Conservation (phyloP, 2,329 filamentous ascomycete genomes). For the Emericellopsis atlantica region DNA sequence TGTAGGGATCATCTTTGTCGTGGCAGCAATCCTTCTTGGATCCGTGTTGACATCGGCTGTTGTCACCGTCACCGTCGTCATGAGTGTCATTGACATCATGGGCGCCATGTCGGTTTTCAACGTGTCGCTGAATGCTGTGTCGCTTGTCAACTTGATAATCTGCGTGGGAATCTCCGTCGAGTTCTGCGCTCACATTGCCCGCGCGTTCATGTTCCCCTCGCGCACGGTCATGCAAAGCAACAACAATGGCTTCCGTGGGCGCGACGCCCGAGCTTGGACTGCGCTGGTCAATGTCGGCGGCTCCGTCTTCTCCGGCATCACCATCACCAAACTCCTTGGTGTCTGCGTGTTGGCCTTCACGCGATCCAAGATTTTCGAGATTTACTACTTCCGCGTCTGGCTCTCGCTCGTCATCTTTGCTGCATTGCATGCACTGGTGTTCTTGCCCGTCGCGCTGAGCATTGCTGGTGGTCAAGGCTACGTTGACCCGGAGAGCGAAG, state of each 20-base stretch:
- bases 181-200: conserved; percentile 93
- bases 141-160: conserved; percentile 90
- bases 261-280: conserved; percentile 81
- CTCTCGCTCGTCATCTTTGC: conserved; percentile 82
- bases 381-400: conserved; percentile 99
- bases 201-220: conserved; percentile 90
- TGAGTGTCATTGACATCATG: conserved; percentile 90
- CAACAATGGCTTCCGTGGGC: conserved; percentile 64
- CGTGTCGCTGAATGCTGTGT: conserved; percentile 90
- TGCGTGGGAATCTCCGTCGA: conserved; percentile 94
- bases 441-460: conserved; percentile 81
- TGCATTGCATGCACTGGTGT: conserved; percentile 76
- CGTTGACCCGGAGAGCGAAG: conserved; percentile 74
- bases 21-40: conserved; percentile 72
- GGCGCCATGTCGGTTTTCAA: conserved; percentile 84
- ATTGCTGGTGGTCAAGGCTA: conserved; percentile 80
- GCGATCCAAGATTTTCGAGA: conserved; percentile 95
- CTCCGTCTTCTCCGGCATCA: conserved; percentile 92
- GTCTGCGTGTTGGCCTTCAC: conserved; percentile 91
- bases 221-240: conserved; percentile 66
- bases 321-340: conserved; percentile 85
- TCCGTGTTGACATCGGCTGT: conserved; percentile 71
- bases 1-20: conserved; percentile 70
- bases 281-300: conserved; percentile 90
- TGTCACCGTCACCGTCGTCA: conserved; percentile 75